Conservation (phyloP, 2,329 filamentous ascomycete genomes). For the Aspergillus arachidicola region DNA sequence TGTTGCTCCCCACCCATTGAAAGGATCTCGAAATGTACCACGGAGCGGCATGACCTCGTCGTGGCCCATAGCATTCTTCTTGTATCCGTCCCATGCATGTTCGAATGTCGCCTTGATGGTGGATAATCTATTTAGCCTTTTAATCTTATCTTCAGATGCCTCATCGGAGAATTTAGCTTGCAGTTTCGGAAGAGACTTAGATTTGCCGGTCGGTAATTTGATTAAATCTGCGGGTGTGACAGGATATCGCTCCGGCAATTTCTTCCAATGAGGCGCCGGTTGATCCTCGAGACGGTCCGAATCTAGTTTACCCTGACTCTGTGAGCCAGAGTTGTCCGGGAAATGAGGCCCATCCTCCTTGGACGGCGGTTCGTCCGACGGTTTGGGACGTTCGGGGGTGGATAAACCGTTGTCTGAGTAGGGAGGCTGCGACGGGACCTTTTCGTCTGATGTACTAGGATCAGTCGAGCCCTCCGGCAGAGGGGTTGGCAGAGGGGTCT, state of each 20-base stretch:
- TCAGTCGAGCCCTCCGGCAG: neutral
- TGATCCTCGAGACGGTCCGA: slow-evolving; percentile 20
- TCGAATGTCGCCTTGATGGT: slow-evolving; percentile 73
- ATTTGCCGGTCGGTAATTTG: slow-evolving; percentile 70
- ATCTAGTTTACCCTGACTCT: slow-evolving; percentile 38
- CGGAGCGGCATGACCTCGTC: slow-evolving; percentile 81
- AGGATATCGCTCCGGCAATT: slow-evolving; percentile 75
- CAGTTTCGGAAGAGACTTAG: slow-evolving; percentile 72
- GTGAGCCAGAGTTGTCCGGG: slow-evolving; percentile 12
- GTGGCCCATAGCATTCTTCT: slow-evolving; percentile 75
- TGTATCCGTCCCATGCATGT: slow-evolving; percentile 83
- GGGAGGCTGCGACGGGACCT: neutral
- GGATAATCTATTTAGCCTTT: slow-evolving; percentile 65
- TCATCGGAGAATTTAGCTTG: slow-evolving; percentile 73
- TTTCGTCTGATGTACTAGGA: neutral
- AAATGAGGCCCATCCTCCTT: slow-evolving; percentile 8
- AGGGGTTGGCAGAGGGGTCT: neutral
- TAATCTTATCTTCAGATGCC: slow-evolving; percentile 58
- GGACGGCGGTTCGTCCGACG: slow-evolving; percentile 3
- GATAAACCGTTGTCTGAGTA: neutral
- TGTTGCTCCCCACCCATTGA: slow-evolving; percentile 89
- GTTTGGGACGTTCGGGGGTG: slow-evolving; percentile 5
- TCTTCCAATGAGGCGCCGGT: slow-evolving; percentile 67
- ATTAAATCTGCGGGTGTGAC: slow-evolving; percentile 71
- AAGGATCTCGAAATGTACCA: slow-evolving; percentile 71